phyloP scores from a whole-genome alignment of 352 stramenopile species.

The Poterioochromonas sp. region DNA sequence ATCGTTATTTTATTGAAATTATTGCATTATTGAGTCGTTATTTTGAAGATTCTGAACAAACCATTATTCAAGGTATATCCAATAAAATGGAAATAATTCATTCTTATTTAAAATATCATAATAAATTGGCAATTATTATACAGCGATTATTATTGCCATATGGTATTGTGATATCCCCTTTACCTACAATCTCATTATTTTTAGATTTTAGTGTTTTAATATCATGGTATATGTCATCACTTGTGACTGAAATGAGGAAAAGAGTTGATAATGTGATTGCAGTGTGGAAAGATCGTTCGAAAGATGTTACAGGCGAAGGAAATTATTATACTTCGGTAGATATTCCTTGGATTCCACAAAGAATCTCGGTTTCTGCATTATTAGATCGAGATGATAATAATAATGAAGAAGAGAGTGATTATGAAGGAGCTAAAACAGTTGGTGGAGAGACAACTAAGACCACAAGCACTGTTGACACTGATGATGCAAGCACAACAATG shows the following conservation, averaged over 20 bases:
- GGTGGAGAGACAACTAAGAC: no score
- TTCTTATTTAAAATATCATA: background rate
- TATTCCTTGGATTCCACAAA: background rate
- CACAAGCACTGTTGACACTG: no score
- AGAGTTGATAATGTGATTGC: background rate
- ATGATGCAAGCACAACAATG: no score
- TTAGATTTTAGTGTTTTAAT: background rate
- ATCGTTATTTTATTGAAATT: slow-evolving; percentile 8
- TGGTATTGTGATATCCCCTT: background rate
- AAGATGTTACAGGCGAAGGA: background rate
- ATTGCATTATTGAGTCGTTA: background rate
- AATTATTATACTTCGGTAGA: background rate
- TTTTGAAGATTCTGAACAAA: background rate
- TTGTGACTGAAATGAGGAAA: background rate
- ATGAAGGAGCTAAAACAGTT: no score
- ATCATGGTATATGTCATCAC: background rate
- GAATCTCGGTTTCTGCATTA: no score
- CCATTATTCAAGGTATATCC: background rate
- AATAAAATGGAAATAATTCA: background rate
- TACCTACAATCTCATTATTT: background rate
- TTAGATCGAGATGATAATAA: no score
- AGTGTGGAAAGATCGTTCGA: background rate
- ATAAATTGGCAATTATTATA: background rate
- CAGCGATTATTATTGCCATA: background rate
- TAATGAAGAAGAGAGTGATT: no score